Percentiles rank a stretch among this genome's conserved stretches.
phyloP scores from a whole-genome alignment of 2,329 filamentous ascomycete species.

The Talaromyces sp. region DNA sequence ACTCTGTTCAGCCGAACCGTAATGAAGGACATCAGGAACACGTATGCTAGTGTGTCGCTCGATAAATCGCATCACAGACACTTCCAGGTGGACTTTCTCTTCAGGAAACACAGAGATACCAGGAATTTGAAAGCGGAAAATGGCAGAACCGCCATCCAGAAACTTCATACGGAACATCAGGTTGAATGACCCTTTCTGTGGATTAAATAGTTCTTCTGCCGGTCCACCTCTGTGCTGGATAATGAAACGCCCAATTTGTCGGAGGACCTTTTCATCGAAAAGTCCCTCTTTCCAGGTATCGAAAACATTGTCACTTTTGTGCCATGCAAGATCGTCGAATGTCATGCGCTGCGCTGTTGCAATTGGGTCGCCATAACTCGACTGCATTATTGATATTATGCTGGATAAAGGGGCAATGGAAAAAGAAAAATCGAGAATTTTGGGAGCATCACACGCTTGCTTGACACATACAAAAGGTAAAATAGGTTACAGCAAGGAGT shows the following conservation, averaged over 20 bases:
- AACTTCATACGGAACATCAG: slow-evolving; percentile 26
- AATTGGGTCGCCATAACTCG: not conserved
- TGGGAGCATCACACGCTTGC: too few relatives aligned
- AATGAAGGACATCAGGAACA: slow-evolving; percentile 4
- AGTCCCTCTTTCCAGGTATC: slow-evolving; percentile 10
- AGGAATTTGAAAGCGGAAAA: slow-evolving; percentile 23
- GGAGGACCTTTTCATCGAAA: slow-evolving; percentile 7
- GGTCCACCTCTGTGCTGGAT: slow-evolving; percentile 10
- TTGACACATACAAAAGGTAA: too few relatives aligned
- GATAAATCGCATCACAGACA: slow-evolving; percentile 21
- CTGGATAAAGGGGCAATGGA: too few relatives aligned
- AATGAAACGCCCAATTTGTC: slow-evolving; percentile 11
- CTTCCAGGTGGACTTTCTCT: slow-evolving; percentile 25
- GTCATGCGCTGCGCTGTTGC: slow-evolving; percentile 11
- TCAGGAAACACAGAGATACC: slow-evolving; percentile 20
- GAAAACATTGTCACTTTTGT: slow-evolving; percentile 10
- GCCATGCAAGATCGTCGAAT: slow-evolving; percentile 16
- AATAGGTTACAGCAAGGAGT: too few relatives aligned
- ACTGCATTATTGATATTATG: not conserved
- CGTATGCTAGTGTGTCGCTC: slow-evolving; percentile 19
- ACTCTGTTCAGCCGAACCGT: not conserved
- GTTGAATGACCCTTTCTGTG: slow-evolving; percentile 23
- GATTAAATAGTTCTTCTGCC: slow-evolving; percentile 8
- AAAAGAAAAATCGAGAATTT: too few relatives aligned
- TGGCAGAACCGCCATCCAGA: slow-evolving; percentile 16